phyloP scores from a whole-genome alignment of 108 stramenopile genomes.

The Nitzschia inconspicua region DNA sequence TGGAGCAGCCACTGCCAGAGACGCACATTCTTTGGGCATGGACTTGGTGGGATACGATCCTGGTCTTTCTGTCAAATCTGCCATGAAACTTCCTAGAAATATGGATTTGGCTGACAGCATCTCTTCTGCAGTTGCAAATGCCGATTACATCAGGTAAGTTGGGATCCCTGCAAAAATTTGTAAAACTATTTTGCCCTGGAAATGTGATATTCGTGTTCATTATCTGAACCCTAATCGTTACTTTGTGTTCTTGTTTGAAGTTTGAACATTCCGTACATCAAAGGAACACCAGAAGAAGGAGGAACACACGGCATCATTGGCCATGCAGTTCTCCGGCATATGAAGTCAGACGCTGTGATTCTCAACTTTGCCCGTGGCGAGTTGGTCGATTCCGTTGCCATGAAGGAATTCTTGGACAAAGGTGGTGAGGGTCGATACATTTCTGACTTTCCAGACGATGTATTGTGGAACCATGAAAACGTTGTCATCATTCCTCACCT shows the following conservation, averaged over 20 bases:
- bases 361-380: conserved; percentile 89
- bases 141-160: conserved; percentile 71
- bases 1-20: conserved; percentile 69
- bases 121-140: conserved; percentile 50
- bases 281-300: conserved; percentile 38
- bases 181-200: no score
- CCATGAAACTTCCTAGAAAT: conserved; percentile 53
- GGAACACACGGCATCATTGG: conserved; percentile 75
- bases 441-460: conserved; percentile 63
- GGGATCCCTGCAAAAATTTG: neutral
- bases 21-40: conserved; percentile 72
- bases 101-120: conserved; percentile 52
- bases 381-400: conserved; percentile 69
- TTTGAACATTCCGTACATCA: conserved; percentile 81
- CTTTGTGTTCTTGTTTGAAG: conserved; percentile 12
- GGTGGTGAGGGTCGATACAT: conserved; percentile 50
- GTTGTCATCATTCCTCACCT: conserved; percentile 74
- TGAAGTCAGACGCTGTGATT: conserved; percentile 70
- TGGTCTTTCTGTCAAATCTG: conserved; percentile 65
- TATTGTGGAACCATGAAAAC: conserved; percentile 56
- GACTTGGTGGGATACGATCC: conserved; percentile 68
- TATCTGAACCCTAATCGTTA: neutral
- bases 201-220: neutral
- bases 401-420: conserved; percentile 65
- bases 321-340: conserved; percentile 39